Evolutionary conservation across 441 rosid genomes (phyloP), one percentile per base, ranked within the genome.

Genomic region (Syzygium syzygioides): DNA sequence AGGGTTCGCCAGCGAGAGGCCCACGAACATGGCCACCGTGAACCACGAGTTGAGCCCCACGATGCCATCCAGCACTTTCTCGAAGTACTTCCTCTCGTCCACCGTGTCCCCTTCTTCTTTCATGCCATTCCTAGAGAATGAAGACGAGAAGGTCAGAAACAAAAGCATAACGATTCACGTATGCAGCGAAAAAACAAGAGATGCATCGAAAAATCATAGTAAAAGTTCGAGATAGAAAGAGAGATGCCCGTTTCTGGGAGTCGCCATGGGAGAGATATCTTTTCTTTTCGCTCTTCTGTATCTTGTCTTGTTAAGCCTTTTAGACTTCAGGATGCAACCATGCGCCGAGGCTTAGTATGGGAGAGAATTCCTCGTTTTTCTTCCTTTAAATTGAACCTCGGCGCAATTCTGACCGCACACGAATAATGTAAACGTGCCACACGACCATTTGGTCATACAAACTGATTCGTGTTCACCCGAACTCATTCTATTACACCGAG

Each of bases 11-110:
- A 88, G 57, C 55, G 89, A 88, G 30, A 88, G 64, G 60, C 89
- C 89, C 34, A 88, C 52, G 87, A 88, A 88, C 55, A 85, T 85
- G n/a, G 87, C 89, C 11, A 84, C 89, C 53, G 89, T 85, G 89
- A 88, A 88, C 60, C 85, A 59, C 57, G 87, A 85, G 86, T 88
- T 88, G 86, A 88, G 85, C 66, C 89, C 71, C 57, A 88, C 87
- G 59, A 88, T 28, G 80, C 66, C 89, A 8, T 88, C 87, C 84
- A 88, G 59, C 83, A 88, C 89, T 28, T 88, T 85, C 62, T 88
- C 50, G 84, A 88, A 64, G 87, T 85, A 88, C 87, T 88, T 85
- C 64, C 34, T 85, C 25, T 45, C 85, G 13, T 60, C 79, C 45
- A n/a, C 10, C 11, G 2, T 34, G 1, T 26, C 14, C 45, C 3